Conservation (phyloP, 208 protist species). For the Trypanosoma lewisi region DNA sequence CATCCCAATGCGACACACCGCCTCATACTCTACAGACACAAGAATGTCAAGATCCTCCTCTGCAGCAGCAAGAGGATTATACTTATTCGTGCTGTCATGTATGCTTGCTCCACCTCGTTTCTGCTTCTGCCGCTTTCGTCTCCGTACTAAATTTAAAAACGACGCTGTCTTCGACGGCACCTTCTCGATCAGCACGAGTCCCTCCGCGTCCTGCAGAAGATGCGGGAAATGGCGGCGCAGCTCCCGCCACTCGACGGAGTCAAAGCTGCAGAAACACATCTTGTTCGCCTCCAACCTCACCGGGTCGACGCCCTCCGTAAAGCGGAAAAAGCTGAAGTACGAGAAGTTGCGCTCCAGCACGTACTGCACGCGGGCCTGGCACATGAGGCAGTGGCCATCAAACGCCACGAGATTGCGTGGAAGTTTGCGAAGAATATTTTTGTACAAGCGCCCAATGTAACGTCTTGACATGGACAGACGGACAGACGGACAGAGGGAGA, state of each 20-base stretch:
- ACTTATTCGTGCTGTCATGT: not conserved
- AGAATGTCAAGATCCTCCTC: constrained; percentile 52
- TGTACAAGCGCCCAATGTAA: constrained; percentile 40
- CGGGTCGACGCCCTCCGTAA: constrained; percentile 19
- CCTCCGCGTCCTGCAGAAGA: constrained; percentile 34
- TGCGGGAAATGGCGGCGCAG: constrained; percentile 40
- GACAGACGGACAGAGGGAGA: no score
- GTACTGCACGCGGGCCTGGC: constrained; percentile 65
- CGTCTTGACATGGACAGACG: constrained; percentile 31
- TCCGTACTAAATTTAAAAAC: constrained; percentile 32
- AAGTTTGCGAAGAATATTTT: constrained; percentile 47
- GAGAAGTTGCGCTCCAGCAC: constrained; percentile 85
- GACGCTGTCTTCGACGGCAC: constrained; percentile 45
- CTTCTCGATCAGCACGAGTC: constrained; percentile 74
- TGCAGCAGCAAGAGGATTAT: not conserved
- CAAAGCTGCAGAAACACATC: constrained; percentile 63
- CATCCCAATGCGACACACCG: constrained; percentile 79
- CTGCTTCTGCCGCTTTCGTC: constrained; percentile 1
- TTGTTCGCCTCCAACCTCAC: constrained; percentile 52
- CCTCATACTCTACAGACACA: constrained; percentile 66
- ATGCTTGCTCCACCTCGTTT: not conserved
- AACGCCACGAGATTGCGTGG: constrained; percentile 79
- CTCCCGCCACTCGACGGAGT: constrained; percentile 48
- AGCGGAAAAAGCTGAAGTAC: constrained; percentile 61
- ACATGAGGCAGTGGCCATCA: constrained; percentile 77